Base-by-base conservation (phyloP, 2,329 filamentous ascomycete species). In the Fusarium phyllophilum region DNA sequence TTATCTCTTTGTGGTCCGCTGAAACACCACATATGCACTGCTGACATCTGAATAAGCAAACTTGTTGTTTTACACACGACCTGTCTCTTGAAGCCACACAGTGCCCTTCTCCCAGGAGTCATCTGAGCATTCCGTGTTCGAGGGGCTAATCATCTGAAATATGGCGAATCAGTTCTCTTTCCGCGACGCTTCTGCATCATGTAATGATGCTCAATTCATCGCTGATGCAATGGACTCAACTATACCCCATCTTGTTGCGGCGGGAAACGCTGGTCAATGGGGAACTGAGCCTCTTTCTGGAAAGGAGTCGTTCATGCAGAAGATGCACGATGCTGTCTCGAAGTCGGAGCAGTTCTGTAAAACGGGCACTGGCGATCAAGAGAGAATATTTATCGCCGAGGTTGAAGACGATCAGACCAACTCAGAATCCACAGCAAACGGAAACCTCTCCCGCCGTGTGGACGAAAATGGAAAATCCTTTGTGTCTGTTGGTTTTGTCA, bases 191-290 rank as follows among this genome's bases (percentile, higher is more conserved):
- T 62, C 59, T 26, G 58, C 60, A 39, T 62, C 65, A 44, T 69
- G 65, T n/a, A 62, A 75, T 39, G 80, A 81, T 68, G 72, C 73
- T 59, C 62, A 75, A 38, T 80, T 80, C 75, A 78, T 82, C 46
- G 62, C 78, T 36, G 73, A 75, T 33, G 79, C 78, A 52, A 80
- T 81, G 71, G 76, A 80, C 67, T 80, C 78, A 15, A 76, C 74
- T 14, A 52, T 82, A 42, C 74, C 78, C 52, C 72, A 78, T 60
- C 76, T 82, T 51, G 70, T 55, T 42, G 74, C 76, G 18, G 64
- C 75, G 24, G 80, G 76, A 39, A 80, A 75, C 52, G 72, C 64
- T 54, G 75, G 55, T n/a, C 79, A 79, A 76, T 81, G 80, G 78
- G 78, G 78, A 13, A 54, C 67, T 24, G 55, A 71, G 65, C 79